These are phyloP conservation scores for Babesia bovis DNA, from an alignment of 169 alveolate species.

Conservation along the genomic window DNA sequence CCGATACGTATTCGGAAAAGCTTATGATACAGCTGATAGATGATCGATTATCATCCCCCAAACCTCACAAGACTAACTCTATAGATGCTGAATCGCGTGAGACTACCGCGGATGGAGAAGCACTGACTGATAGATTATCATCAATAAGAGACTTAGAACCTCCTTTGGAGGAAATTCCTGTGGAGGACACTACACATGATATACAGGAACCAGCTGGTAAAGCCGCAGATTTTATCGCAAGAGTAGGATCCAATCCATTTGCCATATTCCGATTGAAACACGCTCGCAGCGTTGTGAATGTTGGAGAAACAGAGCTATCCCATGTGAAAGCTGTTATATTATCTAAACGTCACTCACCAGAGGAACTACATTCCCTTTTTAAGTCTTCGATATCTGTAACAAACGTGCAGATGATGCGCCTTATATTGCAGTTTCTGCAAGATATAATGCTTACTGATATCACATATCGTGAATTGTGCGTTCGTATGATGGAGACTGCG, in stretches of 20 bases:
- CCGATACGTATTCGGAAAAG: background rate
- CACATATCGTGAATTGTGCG: slow-evolving; percentile 23
- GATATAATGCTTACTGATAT: slow-evolving; percentile 26
- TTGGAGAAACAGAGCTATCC: slow-evolving; percentile 33
- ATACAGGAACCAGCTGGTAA: background rate
- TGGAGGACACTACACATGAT: background rate
- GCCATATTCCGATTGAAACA: slow-evolving; percentile 14
- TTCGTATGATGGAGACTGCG: slow-evolving; percentile 60
- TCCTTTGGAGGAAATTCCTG: background rate
- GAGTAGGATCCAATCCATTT: slow-evolving; percentile 9
- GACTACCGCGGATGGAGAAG: slow-evolving; percentile 6
- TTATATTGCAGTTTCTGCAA: slow-evolving; percentile 29
- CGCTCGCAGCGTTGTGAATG: slow-evolving; percentile 18
- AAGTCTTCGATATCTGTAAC: slow-evolving; percentile 58
- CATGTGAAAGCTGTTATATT: slow-evolving; percentile 24
- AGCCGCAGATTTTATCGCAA: background rate
- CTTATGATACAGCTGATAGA: slow-evolving; percentile 16
- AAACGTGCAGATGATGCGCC: slow-evolving; percentile 48
- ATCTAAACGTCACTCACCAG: slow-evolving; percentile 16
- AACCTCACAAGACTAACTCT: background rate
- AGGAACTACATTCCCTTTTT: slow-evolving; percentile 31
- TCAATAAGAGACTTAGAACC: slow-evolving; percentile 6
- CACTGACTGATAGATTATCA: background rate
- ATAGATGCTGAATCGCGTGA: background rate
- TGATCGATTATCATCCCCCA: background rate